Evolutionary conservation across 139 green algal species (phyloP).

Genomic region (Chlorella sp.): DNA sequence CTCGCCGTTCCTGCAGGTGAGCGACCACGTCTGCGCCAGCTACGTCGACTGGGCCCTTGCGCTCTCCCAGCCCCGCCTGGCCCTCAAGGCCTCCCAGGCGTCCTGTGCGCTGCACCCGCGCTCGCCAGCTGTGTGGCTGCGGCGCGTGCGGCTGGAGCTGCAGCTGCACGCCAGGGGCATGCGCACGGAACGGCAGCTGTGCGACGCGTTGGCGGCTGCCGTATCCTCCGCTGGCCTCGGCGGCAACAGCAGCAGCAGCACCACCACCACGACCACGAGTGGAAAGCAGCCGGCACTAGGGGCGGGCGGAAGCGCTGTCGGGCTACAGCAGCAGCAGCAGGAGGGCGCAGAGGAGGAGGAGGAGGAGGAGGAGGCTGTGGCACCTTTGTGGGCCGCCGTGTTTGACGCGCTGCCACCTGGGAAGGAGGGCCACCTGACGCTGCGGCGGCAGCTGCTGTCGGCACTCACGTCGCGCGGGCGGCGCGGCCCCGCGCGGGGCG

Average conservation of each 20-base stretch:
- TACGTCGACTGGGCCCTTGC: slow-evolving; percentile 29
- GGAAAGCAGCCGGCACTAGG: too few species aligned
- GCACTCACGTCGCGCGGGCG: too few species aligned
- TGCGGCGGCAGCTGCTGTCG: background rate
- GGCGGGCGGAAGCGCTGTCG: too few species aligned
- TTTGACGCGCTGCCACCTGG: background rate
- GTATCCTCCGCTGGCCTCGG: background rate
- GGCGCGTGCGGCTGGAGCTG: background rate
- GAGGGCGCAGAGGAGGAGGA: too few species aligned
- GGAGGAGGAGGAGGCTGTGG: too few species aligned
- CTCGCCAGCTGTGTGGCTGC: slow-evolving; percentile 2
- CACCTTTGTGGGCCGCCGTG: background rate
- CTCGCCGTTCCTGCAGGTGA: too few species aligned
- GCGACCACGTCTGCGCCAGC: background rate
- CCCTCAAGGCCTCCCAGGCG: slow-evolving; percentile 23
- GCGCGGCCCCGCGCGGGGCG: too few species aligned
- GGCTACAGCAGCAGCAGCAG: too few species aligned
- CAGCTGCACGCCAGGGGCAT: background rate
- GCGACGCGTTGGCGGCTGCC: background rate
- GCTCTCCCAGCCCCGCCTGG: slow-evolving; percentile 22
- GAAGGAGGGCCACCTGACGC: background rate
- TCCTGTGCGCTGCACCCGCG: slow-evolving; percentile 18
- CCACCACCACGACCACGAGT: too few species aligned
- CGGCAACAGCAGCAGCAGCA: too few species aligned
- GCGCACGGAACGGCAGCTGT: background rate